Percentiles rank a stretch among this genome's conserved stretches.
phyloP scores from a whole-genome alignment of 495 filamentous ascomycete species.

The Lindgomyces ingoldianus region DNA sequence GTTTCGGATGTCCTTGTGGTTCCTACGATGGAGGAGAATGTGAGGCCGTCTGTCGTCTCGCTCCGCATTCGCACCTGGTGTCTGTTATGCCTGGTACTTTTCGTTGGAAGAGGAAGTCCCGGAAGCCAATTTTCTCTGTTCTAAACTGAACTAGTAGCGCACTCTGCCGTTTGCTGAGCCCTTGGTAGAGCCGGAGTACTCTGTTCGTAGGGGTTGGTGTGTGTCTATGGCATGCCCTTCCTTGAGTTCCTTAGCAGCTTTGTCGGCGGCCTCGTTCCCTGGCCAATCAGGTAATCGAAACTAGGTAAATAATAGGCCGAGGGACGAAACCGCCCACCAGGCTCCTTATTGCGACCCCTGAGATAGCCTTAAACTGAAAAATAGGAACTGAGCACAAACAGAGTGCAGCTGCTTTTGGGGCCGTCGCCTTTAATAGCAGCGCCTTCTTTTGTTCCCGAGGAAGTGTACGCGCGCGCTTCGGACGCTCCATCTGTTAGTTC shows the following conservation, averaged over 20 bases:
- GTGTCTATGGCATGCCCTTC: neutral
- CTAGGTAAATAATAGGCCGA: too few species aligned
- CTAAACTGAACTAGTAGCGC: conserved; percentile 1
- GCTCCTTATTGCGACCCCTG: too few species aligned
- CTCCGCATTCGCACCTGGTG: neutral
- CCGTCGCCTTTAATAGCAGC: too few species aligned
- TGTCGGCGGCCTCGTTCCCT: too few species aligned
- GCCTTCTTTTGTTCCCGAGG: too few species aligned
- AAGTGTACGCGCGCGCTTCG: too few species aligned
- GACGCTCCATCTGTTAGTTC: too few species aligned
- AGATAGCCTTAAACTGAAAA: too few species aligned
- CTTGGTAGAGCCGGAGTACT: neutral
- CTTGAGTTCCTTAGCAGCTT: neutral
- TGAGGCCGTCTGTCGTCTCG: neutral
- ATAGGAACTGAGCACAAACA: too few species aligned
- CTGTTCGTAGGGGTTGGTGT: neutral
- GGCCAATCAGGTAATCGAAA: too few species aligned
- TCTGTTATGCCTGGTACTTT: neutral
- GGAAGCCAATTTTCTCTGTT: conserved; percentile 2
- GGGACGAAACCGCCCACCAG: too few species aligned
- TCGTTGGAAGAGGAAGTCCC: conserved; percentile 1
- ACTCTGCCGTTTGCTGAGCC: conserved; percentile 1
- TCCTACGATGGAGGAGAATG: conserved; percentile 10
- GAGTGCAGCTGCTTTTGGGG: too few species aligned
- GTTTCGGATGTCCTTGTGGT: conserved; percentile 14